Conservation (phyloP, 2,329 filamentous ascomycete genomes). For the Colletotrichum sidae region DNA sequence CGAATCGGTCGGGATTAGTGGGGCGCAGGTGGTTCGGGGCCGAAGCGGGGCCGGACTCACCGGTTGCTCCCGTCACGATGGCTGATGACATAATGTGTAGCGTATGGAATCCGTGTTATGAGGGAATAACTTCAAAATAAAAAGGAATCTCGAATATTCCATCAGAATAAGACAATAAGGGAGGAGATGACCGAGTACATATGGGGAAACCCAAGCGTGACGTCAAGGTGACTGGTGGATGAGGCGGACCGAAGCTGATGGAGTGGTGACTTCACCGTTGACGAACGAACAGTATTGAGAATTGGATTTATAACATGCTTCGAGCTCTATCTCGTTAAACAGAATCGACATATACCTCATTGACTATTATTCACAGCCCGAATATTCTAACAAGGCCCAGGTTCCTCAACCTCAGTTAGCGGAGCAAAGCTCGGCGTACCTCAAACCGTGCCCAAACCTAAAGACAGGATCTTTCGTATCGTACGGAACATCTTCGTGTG, state of each 20-base stretch:
- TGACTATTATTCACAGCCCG: no score
- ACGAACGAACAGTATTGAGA: neutral
- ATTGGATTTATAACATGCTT: no score
- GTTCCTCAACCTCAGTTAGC: neutral
- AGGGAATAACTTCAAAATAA: no score
- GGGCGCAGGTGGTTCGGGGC: no score
- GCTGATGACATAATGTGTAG: conserved; percentile 30
- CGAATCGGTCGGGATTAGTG: neutral
- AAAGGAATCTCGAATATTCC: no score
- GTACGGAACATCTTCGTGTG: conserved; percentile 44
- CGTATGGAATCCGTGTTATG: no score
- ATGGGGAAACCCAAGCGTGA: neutral
- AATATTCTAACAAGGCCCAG: neutral
- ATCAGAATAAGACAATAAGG: no score
- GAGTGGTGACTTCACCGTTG: conserved; percentile 3
- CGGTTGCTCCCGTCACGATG: conserved; percentile 36
- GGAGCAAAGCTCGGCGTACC: conserved; percentile 20
- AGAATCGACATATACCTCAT: no score
- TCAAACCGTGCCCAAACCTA: conserved; percentile 45
- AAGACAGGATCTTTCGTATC: conserved; percentile 45
- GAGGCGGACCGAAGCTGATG: neutral
- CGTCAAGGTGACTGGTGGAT: conserved; percentile 1
- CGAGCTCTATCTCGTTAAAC: neutral
- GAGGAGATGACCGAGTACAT: neutral
- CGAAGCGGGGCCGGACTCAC: neutral